Percentiles rank a stretch among this genome's conserved stretches.
These are phyloP conservation scores for Cyphellophora europaea DNA, from an alignment of 2,329 filamentous ascomycete genomes.

Conservation along the genomic window DNA sequence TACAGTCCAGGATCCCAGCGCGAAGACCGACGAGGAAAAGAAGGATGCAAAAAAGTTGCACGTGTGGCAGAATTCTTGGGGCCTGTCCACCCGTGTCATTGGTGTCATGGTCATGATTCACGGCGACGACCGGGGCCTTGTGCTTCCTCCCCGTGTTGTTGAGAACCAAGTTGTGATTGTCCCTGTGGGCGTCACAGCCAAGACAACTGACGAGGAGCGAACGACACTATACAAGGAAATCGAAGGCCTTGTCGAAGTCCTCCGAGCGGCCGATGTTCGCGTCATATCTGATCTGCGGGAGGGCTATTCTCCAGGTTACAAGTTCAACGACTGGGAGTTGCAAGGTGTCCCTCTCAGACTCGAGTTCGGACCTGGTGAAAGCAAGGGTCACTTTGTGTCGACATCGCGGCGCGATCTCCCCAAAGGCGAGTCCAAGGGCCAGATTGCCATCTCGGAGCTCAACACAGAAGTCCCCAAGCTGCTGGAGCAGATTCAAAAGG, in stretches of 20 bases:
- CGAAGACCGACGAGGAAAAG: constrained; percentile 62
- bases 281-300: constrained; percentile 77
- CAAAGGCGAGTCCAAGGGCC: constrained; percentile 48
- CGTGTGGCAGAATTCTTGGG: constrained; percentile 99
- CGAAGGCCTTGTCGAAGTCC: constrained; percentile 56
- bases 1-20: constrained; percentile 81
- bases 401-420: constrained; percentile 75
- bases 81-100: constrained; percentile 90
- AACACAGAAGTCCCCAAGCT: constrained; percentile 65
- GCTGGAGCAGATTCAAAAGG: constrained; percentile 80
- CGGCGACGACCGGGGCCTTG: constrained; percentile 88
- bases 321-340: constrained; percentile 98
- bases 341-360: constrained; percentile 89
- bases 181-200: constrained; percentile 86
- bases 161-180: constrained; percentile 80
- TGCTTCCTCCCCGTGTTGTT: constrained; percentile 82
- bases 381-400: constrained; percentile 73
- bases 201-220: constrained; percentile 70
- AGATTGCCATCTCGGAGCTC: constrained; percentile 66
- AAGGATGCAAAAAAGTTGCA: constrained; percentile 54
- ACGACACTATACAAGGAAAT: constrained; percentile 67
- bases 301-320: constrained; percentile 87
- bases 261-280: constrained; percentile 67
- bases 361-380: constrained; percentile 93
- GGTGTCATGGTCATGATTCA: constrained; percentile 99